Evolutionary conservation across 345 rosid species (phyloP), one percentile per base, ranked within the genome.

Genomic region (Gossypium anomalum): DNA sequence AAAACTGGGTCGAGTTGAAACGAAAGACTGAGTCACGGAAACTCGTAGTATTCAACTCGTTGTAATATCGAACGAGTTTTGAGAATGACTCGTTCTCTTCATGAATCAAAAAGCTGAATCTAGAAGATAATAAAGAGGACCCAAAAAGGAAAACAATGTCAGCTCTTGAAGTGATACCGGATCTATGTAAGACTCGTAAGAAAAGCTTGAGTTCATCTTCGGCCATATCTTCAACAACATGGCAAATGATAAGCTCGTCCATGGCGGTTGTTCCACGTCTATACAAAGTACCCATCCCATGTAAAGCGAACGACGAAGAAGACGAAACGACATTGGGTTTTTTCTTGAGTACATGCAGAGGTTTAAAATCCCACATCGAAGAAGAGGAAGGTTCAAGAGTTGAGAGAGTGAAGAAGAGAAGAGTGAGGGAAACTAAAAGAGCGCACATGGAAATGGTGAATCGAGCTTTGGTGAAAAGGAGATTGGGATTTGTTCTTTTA

Each of bases 331-430:
- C 51, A 27, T 29, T 43, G 66, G 71, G 14, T 25, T 29, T 61
- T 51, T 2, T 69, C 25, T 58, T 55, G 41, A 56, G 41, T 5
- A 34, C 64, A 17, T 10, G 41, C 0, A 2, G 16, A 56, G 71
- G 59, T 11, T 55, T 13, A 9, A 70, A 38, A 5, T 45, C 52
- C 78, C 76, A 71, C 58, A 80, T 13, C 14, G 10, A 3, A 7
- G 56, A 56, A 14, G 29, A 71, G 58, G 86, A 17, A 71, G 92
- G 93, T 19, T 93, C 98, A 77, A 93, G 89, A 43, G 97, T 90
- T 63, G 98, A 90, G 85, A 94, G 90, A 57, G 97, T 83, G 82
- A 94, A 94, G 81, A 94, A 83, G 61, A 92, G 90, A 70, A 94
- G 91, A 15, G 93, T 86, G 51, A 92, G 61, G 77, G 86, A 81